Evolutionary conservation across 768 basidiomycete genomes (phyloP), one percentile per base, ranked within the genome.

Genomic region (Amanita phalloides): DNA sequence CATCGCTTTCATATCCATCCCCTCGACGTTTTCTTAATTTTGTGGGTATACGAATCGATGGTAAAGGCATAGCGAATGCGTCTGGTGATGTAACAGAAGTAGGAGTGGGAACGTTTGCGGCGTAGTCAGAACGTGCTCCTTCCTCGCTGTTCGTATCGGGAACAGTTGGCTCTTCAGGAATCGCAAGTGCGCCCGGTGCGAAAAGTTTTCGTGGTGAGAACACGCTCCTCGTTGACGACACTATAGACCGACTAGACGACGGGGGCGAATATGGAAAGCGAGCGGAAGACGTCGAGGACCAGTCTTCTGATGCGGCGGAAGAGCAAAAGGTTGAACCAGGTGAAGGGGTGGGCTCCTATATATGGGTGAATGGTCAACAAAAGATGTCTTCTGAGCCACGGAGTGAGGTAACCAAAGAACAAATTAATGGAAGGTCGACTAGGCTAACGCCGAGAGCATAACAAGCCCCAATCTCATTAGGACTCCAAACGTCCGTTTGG

Each of bases 1-100:
- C 75, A 53, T 79, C 77, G 54, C 74, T 76, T 43, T 79, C 77
- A 56, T 78, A 73, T 2, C 75, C 77, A 57, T 74, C 75, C 8
- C 38, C 58, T 14, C 51, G 46, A 41, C 63, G 59, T 53, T 73
- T 68, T 60, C 65, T 72, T 37, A 73, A 57, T 54, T 74, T 77
- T 35, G 43, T 61, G 55, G 5, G 53, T 55, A n/a, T 60, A 45
- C 43, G 53, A 20, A 63, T 48, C 26, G 68, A 64, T 14, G 60
- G 56, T 20, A 58, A 39, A 0, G 60, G 61, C 20, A 57, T 56
- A n/a, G 49, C 45, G 26, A 56, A 28, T 3, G 49, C 41, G 4
- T 58, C 60, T 6, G 67, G 60, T 51, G 65, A 65, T 25, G 56
- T 38, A 25, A 56, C 47, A 20, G 43, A 43, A 37, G 47, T 39